Evolutionary conservation across 1,284 basidiomycete genomes (phyloP), one percentile per base, ranked within the genome.

Genomic region (Ceratobasidium sp.): DNA sequence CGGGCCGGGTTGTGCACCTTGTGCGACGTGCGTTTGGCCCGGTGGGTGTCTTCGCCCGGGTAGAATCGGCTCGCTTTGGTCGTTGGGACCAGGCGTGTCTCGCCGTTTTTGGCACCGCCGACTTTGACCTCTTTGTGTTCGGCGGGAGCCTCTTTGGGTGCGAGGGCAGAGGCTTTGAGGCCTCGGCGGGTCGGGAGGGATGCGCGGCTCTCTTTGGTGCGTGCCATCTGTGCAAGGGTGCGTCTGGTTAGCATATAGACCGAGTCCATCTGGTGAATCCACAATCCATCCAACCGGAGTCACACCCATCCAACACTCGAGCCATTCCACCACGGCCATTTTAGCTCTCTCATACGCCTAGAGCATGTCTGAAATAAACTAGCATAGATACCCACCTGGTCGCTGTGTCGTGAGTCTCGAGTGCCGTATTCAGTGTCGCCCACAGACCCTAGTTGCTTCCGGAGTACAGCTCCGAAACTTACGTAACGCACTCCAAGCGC

Each of bases 51-150:
- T 83, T 99, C 97, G 76, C 95, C 93, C 72, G 97, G 96, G 87
- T 98, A 99, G 90, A 92, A 98, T 80, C 94, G 93, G 72, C 93
- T 87, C 64, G 95, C 96, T 85, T 98, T 98, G 78, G 77, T 74
- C 76, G 90, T 90, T 78, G 96, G 92, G 79, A 96, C 88, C 74
- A 92, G 83, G 82, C 97, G 94, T 80, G 91, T 93, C 80, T 88
- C 86, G 77, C 94, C 93, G 84, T 98, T 98, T 86, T 94, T 96
- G 79, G 89, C 92, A 77, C 96, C 96, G 76, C 92, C 91, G 77
- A 98, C 85, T 76, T 86, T 82, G 81, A 94, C 93, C 87, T 97
- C 94, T 81, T 90, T 89, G 80, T 83, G 82, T 74, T 82, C 84
- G 73, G 90, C 83, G 65, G 83, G 79, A 76, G 88, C 85, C 76